Base-by-base conservation (phyloP, 768 basidiomycete genomes). In the Suillus fuscotomentosus region DNA sequence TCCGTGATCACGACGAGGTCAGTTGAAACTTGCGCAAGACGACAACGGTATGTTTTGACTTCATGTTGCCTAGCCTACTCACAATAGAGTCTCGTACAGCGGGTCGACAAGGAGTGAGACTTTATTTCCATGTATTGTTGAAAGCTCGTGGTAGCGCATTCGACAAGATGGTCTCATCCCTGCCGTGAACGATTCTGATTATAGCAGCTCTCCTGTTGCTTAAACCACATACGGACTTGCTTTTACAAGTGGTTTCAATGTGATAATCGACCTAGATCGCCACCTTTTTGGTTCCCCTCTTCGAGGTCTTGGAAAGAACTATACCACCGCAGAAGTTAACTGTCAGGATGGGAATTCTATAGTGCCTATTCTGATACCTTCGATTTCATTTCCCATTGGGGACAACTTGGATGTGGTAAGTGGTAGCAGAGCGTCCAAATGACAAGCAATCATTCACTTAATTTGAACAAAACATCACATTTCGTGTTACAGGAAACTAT, bases 31-130 rank as follows among this genome's bases (percentile, higher is more conserved):
- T 34, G 10, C 17, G 0, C 31, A 20, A 31, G 31, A 31, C 9
- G 20, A 20, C 5, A 54, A 20, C 20, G 10, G 6, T 34, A 54
- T 31, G 20, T 20, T 20, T 5, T 31, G 10, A 54, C 10, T 34
- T 34, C 51, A 31, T 20, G 10, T 31, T 53, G 2, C 3, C 17
- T 17, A 34, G 31, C 20, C 31, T 54, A 20, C 31, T 54, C 31
- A 6, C 51, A 34, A 66, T 27, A 57, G 56, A 42, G 65, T 64
- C n/a, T 36, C 27, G 17, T 66, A 66, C 53, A 67, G 64, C 51
- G 24, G 43, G 17, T 64, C 59, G 2, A 66, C 65, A 8, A 63
- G 65, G 62, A 7, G 64, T 41, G 17, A 20, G 3, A 51, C 39
- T 24, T 7, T 4, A 3, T 13, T 42, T 42, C 14, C 24, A 17